A percentile compares a stretch with the other conserved stretches of the same genome.
Conservation (phyloP, 2,329 filamentous ascomycete genomes). For the Beauveria sp. region DNA sequence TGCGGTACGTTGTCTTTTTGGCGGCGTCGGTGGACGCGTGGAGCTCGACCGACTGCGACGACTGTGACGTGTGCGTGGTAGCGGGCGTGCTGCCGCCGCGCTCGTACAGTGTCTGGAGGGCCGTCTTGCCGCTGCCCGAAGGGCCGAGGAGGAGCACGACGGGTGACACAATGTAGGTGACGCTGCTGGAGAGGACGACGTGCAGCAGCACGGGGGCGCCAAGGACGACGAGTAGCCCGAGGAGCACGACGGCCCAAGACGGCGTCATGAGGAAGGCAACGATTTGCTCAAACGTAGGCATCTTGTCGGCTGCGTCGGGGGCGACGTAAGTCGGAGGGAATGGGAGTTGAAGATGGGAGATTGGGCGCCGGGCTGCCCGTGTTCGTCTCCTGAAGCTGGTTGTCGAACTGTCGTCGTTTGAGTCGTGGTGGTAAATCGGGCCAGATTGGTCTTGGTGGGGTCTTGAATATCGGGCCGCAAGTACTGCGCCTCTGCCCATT, state of each 20-base stretch:
- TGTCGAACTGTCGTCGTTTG: not conserved
- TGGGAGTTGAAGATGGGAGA: not conserved
- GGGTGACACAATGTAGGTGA: conserved; percentile 58
- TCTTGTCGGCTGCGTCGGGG: conserved; percentile 18
- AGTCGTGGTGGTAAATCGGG: not conserved
- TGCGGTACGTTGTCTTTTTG: conserved; percentile 38
- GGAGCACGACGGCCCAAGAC: conserved; percentile 52
- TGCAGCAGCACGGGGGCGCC: conserved; percentile 73
- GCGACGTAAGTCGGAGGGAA: not conserved
- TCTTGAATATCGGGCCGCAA: not conserved
- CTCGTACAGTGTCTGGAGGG: conserved; percentile 69
- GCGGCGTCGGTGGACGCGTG: conserved; percentile 41
- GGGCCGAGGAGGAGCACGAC: conserved; percentile 77
- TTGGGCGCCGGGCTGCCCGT: not conserved
- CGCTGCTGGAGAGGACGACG: conserved; percentile 59
- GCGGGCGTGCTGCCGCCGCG: conserved; percentile 34
- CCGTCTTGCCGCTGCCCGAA: conserved; percentile 78
- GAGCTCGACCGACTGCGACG: conserved; percentile 44
- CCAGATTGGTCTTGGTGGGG: not conserved
- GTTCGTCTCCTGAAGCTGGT: not conserved
- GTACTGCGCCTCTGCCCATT: not conserved
- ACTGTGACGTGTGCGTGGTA: conserved; percentile 50
- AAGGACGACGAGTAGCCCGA: conserved; percentile 65
- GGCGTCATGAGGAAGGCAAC: conserved; percentile 51
- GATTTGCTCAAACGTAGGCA: conserved; percentile 32